These are phyloP conservation scores for Hyaloscypha bicolor DNA, from an alignment of 495 filamentous ascomycete genomes.

Conservation along the genomic window DNA sequence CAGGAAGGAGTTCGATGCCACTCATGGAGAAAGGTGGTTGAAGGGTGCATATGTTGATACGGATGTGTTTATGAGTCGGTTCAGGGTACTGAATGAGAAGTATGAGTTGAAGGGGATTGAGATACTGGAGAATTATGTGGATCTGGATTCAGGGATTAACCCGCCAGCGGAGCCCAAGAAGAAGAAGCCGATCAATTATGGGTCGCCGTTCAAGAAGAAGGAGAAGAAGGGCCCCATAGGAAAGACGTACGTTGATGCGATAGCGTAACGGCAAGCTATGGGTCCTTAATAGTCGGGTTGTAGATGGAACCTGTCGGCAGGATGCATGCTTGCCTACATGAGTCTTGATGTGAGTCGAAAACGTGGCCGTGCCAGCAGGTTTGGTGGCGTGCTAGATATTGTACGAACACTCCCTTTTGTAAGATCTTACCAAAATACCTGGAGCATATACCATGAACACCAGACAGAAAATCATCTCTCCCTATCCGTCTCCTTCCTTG, in stretches of 20 bases:
- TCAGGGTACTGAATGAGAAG: conserved; percentile 42
- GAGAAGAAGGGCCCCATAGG: neutral
- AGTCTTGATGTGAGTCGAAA: too few species aligned
- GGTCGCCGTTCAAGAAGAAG: neutral
- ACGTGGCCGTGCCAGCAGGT: too few species aligned
- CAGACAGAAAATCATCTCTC: too few species aligned
- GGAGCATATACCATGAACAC: too few species aligned
- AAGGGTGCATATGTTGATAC: conserved; percentile 82
- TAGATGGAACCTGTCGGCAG: too few species aligned
- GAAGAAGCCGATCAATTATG: conserved; percentile 4
- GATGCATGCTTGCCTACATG: too few species aligned
- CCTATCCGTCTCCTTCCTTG: too few species aligned
- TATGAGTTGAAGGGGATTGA: neutral
- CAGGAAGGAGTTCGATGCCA: conserved; percentile 66
- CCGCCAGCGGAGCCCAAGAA: neutral
- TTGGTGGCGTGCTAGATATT: too few species aligned
- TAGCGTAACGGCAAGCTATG: neutral
- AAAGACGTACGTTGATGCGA: neutral
- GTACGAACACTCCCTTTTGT: too few species aligned
- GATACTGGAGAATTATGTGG: neutral
- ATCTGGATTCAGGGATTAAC: neutral
- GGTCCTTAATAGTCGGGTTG: too few species aligned
- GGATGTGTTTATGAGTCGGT: conserved; percentile 62
- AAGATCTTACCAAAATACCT: too few species aligned
- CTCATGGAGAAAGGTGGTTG: conserved; percentile 67